phyloP scores from a whole-genome alignment of 805 yeast genomes.

The Peterozyma toletana region DNA sequence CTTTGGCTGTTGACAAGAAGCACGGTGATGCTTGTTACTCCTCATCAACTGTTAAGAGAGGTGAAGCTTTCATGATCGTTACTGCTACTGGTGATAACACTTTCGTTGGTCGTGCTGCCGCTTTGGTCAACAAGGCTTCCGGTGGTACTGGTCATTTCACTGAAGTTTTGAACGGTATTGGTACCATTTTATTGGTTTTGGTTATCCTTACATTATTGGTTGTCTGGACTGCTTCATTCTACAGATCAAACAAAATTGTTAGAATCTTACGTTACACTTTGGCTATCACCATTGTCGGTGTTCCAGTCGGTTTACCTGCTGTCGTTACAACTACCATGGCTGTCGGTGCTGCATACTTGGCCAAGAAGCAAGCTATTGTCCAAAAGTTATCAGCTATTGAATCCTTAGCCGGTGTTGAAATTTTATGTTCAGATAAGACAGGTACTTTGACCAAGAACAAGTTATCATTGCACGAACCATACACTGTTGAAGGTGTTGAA shows the following conservation, averaged over 20 bases:
- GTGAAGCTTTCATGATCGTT: slow-evolving; percentile 91
- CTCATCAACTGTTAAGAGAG: slow-evolving; percentile 91
- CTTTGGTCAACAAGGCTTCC: slow-evolving; percentile 89
- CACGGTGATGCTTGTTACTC: slow-evolving; percentile 84
- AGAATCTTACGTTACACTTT: slow-evolving; percentile 84
- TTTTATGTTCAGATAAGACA: slow-evolving; percentile 95
- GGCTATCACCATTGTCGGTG: slow-evolving; percentile 96
- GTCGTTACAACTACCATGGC: slow-evolving; percentile 99
- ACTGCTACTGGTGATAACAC: slow-evolving; percentile 95
- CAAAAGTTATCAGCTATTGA: slow-evolving; percentile 96
- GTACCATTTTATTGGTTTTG: slow-evolving; percentile 83
- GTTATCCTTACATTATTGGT: slow-evolving; percentile 81
- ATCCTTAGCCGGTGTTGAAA: slow-evolving; percentile 96
- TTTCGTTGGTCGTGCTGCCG: slow-evolving; percentile 96
- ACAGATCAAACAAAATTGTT: slow-evolving; percentile 84
- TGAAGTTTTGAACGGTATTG: slow-evolving; percentile 96
- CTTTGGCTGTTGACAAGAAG: slow-evolving; percentile 89
- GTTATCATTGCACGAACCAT: slow-evolving; percentile 92
- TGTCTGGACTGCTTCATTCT: slow-evolving; percentile 92
- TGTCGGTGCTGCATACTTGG: slow-evolving; percentile 98
- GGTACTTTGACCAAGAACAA: slow-evolving; percentile 98
- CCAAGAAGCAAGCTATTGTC: slow-evolving; percentile 95
- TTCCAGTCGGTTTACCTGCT: slow-evolving; percentile 98
- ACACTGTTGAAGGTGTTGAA: slow-evolving; percentile 96
- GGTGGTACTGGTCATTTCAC: slow-evolving; percentile 95